These are phyloP conservation scores for Xanthoceras sorbifolium DNA, from an alignment of 345 rosid species.

Conservation along the genomic window DNA sequence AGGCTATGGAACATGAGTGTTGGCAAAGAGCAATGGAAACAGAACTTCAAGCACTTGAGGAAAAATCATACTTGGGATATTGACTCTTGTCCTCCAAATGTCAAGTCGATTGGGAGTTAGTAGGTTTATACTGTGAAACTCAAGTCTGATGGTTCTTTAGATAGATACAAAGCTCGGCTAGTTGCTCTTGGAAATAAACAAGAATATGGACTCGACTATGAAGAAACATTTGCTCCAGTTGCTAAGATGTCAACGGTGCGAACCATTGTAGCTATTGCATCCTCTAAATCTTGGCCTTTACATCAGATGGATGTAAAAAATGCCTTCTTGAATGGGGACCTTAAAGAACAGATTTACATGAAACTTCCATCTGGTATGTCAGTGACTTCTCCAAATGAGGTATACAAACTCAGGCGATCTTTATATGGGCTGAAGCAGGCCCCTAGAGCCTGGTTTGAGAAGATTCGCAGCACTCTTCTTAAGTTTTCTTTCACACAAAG, in stretches of 20 bases:
- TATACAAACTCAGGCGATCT: not conserved
- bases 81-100: not conserved
- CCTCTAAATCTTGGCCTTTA: not conserved
- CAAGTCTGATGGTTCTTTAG: not conserved
- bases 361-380: not conserved
- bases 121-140: not conserved
- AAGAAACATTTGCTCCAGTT: constrained; percentile 10
- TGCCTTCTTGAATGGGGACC: not conserved
- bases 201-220: constrained; percentile 6
- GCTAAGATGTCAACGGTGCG: constrained; percentile 1
- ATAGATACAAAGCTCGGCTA: not conserved
- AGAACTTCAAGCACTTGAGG: constrained; percentile 12
- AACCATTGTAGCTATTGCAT: not conserved
- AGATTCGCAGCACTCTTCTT: constrained; percentile 7
- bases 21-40: not conserved
- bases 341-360: not conserved
- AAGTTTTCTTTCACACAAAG: not conserved
- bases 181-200: not conserved
- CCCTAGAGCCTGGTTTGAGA: constrained; percentile 12
- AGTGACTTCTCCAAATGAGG: too few species aligned
- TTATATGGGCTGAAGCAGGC: constrained; percentile 12
- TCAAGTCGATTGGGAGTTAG: not conserved
- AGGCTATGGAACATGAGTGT: not conserved
- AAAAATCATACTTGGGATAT: too few species aligned
- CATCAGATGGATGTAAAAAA: constrained; percentile 6